These are phyloP conservation scores for Lachnellula subtilissima DNA, from an alignment of 2,329 filamentous ascomycete genomes.

Conservation along the genomic window DNA sequence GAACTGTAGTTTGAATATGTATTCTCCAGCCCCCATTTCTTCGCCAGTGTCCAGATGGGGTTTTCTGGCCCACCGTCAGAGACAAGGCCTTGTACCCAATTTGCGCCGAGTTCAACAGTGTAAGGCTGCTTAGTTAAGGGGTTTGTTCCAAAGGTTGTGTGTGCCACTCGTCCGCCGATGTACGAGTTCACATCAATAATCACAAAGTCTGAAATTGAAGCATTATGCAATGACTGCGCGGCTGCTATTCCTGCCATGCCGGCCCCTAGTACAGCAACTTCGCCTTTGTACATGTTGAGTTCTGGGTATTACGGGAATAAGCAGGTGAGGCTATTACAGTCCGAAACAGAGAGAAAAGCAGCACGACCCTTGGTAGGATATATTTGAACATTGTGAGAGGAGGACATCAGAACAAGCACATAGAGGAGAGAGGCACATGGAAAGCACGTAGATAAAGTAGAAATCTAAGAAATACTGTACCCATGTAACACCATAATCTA, in stretches of 20 bases:
- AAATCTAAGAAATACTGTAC: neutral
- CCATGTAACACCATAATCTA: neutral
- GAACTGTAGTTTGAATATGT: constrained; percentile 54
- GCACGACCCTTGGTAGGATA: neutral
- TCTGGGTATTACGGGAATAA: neutral
- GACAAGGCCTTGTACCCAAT: constrained; percentile 50
- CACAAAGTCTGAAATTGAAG: constrained; percentile 57
- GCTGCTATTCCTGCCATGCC: constrained; percentile 61
- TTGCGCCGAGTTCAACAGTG: constrained; percentile 60
- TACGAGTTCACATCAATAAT: constrained; percentile 59
- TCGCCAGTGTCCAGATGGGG: constrained; percentile 57
- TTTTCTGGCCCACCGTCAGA: constrained; percentile 45
- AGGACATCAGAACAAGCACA: neutral
- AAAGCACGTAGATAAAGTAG: neutral
- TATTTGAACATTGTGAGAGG: neutral
- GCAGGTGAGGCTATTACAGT: neutral
- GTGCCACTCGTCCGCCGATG: constrained; percentile 58
- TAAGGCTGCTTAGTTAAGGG: constrained; percentile 38
- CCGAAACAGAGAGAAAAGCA: constrained; percentile 1
- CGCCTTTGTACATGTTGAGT: constrained; percentile 28
- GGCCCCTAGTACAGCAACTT: constrained; percentile 46
- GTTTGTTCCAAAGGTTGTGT: constrained; percentile 39
- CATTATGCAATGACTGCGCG: constrained; percentile 57
- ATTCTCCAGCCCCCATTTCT: constrained; percentile 54
- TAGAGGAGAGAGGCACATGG: neutral